A percentile compares a stretch with the other conserved stretches of the same genome.
phyloP scores from a whole-genome alignment of 75 land plant species.

The Picea glauca region DNA sequence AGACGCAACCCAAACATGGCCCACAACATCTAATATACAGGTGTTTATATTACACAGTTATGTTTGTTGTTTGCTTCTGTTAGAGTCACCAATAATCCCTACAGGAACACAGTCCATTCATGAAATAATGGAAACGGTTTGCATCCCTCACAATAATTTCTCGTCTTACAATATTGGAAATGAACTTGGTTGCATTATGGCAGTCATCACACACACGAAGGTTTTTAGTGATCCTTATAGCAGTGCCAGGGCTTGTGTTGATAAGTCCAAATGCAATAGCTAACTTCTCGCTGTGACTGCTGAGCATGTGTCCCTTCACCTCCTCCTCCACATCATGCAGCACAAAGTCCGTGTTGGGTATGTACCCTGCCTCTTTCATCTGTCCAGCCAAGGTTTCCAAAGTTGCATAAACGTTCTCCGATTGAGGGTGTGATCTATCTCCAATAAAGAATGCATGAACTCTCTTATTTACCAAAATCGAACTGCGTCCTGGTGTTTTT shows the following conservation, averaged over 20 bases:
- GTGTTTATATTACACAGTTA: no score
- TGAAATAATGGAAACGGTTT: conserved; percentile 24
- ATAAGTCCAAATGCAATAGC: conserved; percentile 33
- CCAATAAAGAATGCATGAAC: conserved; percentile 7
- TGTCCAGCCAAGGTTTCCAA: conserved; percentile 14
- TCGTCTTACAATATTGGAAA: conserved; percentile 10
- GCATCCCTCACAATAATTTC: conserved; percentile 32
- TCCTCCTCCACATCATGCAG: conserved; percentile 11
- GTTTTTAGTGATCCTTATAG: conserved; percentile 21
- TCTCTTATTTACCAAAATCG: conserved; percentile 1
- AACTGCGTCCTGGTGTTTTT: conserved; percentile 13
- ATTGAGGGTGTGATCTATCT: conserved; percentile 15
- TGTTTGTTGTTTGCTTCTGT: no score
- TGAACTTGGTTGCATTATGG: conserved; percentile 23
- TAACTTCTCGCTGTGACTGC: conserved; percentile 26
- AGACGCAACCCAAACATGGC: no score
- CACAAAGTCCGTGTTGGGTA: conserved; percentile 12
- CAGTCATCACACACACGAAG: conserved; percentile 21
- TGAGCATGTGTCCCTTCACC: conserved; percentile 2
- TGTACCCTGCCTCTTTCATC: conserved; percentile 12
- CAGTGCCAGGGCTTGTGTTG: conserved; percentile 19
- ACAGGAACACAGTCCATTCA: conserved; percentile 29
- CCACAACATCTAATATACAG: no score
- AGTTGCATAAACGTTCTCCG: background rate
- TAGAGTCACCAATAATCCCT: conserved; percentile 15